phyloP scores from a whole-genome alignment of 192 early-diverging fungal species.

The Lunasporangiospora selenospora region DNA sequence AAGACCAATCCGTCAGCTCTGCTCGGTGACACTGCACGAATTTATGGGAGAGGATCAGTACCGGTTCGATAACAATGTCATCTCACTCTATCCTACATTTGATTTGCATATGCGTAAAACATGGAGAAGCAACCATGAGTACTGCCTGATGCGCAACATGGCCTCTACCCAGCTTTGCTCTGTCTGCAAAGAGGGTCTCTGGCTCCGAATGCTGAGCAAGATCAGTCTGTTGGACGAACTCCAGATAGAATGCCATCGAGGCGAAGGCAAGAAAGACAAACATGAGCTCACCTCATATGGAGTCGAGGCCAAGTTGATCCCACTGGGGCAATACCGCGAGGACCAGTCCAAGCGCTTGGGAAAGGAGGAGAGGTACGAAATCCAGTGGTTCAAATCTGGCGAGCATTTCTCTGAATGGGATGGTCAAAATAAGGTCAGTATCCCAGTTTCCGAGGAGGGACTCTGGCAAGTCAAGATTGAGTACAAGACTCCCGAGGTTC shows the following conservation, averaged over 20 bases:
- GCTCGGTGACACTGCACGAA: conserved; percentile 63
- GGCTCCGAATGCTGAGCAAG: conserved; percentile 54
- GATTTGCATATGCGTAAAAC: conserved; percentile 51
- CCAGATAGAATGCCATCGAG: conserved; percentile 31
- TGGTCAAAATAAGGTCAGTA: conserved; percentile 25
- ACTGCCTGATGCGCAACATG: conserved; percentile 71
- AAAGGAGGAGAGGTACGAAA: conserved; percentile 42
- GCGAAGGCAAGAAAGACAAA: neutral
- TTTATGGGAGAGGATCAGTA: conserved; percentile 54
- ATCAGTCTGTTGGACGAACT: conserved; percentile 59
- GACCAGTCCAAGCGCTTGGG: conserved; percentile 24
- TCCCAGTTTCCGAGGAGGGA: conserved; percentile 29
- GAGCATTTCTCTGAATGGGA: conserved; percentile 25
- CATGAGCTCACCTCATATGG: conserved; percentile 8
- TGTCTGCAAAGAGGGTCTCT: conserved; percentile 67
- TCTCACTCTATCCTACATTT: conserved; percentile 61
- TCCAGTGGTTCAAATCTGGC: conserved; percentile 51
- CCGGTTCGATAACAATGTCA: conserved; percentile 47
- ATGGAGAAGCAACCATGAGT: conserved; percentile 63
- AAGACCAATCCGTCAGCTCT: conserved; percentile 65
- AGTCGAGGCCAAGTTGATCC: conserved; percentile 34
- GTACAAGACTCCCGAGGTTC: conserved; percentile 53
- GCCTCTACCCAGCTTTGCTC: conserved; percentile 52
- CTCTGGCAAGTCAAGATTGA: conserved; percentile 55
- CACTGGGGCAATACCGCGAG: conserved; percentile 61